Percentiles rank a stretch among this genome's conserved stretches.
phyloP scores from a whole-genome alignment of 1,284 basidiomycete species.

The Ganoderma boninense region DNA sequence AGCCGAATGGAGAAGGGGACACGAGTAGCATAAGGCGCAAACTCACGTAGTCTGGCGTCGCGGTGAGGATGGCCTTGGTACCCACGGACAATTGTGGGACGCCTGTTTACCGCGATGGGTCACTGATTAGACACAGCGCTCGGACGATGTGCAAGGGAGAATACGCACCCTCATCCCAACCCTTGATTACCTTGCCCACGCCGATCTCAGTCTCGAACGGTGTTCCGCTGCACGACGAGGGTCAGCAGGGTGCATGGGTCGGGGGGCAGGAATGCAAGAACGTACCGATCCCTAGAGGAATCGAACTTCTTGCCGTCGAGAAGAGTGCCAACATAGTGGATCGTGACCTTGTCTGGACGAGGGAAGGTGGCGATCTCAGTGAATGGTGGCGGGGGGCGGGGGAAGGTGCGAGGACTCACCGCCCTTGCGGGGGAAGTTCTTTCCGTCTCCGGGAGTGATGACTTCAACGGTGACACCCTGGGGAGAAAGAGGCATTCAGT shows the following conservation, averaged over 20 bases:
- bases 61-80: constrained; percentile 76
- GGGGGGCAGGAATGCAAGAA: constrained; percentile 19
- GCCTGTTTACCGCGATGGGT: constrained; percentile 52
- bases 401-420: constrained; percentile 46
- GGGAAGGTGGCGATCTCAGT: constrained; percentile 1
- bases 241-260: constrained; percentile 6
- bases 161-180: constrained; percentile 90
- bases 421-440: constrained; percentile 53
- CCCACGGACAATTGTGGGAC: constrained; percentile 82
- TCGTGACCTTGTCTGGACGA: constrained; percentile 57
- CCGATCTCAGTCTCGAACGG: constrained; percentile 85
- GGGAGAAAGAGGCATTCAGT: constrained; percentile 7
- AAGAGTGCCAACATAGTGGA: constrained; percentile 81
- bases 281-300: constrained; percentile 72
- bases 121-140: constrained; percentile 21
- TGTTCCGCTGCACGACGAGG: constrained; percentile 46
- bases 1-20: background rate
- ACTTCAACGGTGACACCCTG: constrained; percentile 56
- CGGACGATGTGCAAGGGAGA: background rate
- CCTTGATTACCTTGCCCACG: constrained; percentile 84
- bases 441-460: constrained; percentile 53
- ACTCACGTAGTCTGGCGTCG: constrained; percentile 75
- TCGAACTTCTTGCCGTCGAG: constrained; percentile 70
- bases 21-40: constrained; percentile 14
- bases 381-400: constrained; percentile 1